Conservation (phyloP, 768 basidiomycete species). For the Boletellus emodensis region DNA sequence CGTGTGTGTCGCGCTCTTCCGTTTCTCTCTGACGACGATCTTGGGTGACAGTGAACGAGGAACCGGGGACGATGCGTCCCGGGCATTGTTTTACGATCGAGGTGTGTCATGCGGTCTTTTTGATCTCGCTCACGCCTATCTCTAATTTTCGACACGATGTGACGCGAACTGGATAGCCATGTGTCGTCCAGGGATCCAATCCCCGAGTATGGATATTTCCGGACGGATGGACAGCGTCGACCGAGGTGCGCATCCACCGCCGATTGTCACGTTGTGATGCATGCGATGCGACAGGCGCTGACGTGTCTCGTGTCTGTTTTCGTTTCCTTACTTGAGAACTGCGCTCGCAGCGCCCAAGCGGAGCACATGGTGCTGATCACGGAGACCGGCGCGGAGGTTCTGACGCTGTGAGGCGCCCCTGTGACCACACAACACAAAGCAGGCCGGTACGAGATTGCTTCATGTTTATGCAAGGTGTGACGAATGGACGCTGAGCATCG, state of each 20-base stretch:
- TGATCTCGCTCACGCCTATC: too few relatives aligned
- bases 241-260: constrained; percentile 50
- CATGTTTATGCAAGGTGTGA: too few relatives aligned
- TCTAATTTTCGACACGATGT: too few relatives aligned
- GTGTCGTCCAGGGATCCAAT: constrained; percentile 70
- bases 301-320: too few relatives aligned
- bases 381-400: constrained; percentile 67
- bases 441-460: too few relatives aligned
- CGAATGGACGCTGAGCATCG: too few relatives aligned
- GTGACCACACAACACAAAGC: too few relatives aligned
- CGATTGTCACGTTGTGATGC: background rate
- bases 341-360: constrained; percentile 78
- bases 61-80: constrained; percentile 74
- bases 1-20: constrained; percentile 37
- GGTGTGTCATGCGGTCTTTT: constrained; percentile 34
- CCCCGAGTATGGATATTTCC: constrained; percentile 75
- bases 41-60: constrained; percentile 63
- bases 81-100: constrained; percentile 95
- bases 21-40: background rate
- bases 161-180: constrained; percentile 52
- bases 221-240: constrained; percentile 92
- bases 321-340: constrained; percentile 46
- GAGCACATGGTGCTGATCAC: constrained; percentile 91
- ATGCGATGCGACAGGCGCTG: too few relatives aligned
- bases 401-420: constrained; percentile 45